Evolutionary conservation across 306 rosid genomes (phyloP).

Genomic region (Adenanthera pavonina): DNA sequence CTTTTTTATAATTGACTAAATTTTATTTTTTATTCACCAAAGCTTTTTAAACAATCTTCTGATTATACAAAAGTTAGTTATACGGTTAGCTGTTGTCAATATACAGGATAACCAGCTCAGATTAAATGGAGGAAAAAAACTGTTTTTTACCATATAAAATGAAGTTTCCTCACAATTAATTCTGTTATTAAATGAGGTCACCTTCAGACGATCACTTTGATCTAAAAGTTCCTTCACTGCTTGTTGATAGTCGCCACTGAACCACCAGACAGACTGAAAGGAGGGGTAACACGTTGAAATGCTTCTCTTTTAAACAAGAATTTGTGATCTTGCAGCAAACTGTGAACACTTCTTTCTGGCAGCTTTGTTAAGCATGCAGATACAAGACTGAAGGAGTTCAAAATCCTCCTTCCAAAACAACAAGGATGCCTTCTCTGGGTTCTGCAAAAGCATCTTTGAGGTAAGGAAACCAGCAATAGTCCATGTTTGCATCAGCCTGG

Average conservation of each 20-base stretch:
- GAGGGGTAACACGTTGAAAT: background rate
- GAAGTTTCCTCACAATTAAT: background rate
- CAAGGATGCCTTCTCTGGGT: constrained; percentile 85
- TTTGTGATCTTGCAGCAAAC: constrained; percentile 78
- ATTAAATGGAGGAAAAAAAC: background rate
- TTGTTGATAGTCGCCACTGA: constrained; percentile 24
- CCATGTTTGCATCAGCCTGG: constrained; percentile 88
- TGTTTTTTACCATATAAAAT: constrained; percentile 10
- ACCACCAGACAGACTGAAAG: background rate
- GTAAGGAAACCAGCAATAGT: constrained; percentile 90
- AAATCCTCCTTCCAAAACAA: constrained; percentile 95
- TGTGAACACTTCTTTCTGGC: constrained; percentile 83
- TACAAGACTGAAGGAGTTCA: constrained; percentile 91
- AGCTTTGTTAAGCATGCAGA: constrained; percentile 78
- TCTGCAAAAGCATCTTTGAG: constrained; percentile 81
- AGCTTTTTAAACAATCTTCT: background rate
- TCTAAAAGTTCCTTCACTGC: background rate
- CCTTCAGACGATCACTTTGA: constrained; percentile 29
- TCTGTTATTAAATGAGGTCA: constrained; percentile 24
- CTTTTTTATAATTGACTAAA: background rate
- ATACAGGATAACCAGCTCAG: background rate
- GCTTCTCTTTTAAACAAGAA: constrained; percentile 51
- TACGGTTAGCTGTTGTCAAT: background rate
- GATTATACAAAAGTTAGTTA: background rate
- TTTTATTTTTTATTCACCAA: background rate